Evolutionary conservation across 2,329 filamentous ascomycete genomes (phyloP), one percentile per base, ranked within the genome.

Genomic region (Apiospora koreana): DNA sequence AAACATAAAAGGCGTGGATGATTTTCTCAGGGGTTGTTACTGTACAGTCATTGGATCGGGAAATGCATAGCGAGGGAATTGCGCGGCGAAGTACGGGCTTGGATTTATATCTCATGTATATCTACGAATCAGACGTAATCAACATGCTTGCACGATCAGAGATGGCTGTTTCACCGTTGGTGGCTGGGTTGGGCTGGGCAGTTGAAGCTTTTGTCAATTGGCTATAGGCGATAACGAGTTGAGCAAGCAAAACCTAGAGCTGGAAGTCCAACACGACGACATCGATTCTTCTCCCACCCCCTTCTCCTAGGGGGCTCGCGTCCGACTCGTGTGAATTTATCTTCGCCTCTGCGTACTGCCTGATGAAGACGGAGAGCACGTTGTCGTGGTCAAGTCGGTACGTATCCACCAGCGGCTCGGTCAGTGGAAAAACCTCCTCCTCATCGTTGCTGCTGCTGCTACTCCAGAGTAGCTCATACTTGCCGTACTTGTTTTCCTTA

Each of bases 321-420:
- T 2, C 38, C 9, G 10, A 46, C 78, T 12, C 28, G 16, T 2
- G 16, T 21, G 1, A 10, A 7, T 16, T 12, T 8, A 10, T 35
- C 7, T n/a, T n/a, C 28, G 14, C 42, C 16, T 18, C 25, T 0
- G 50, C 54, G 54, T 38, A 38, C 54, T 31, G 54, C 3, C 54
- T 76, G 31, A 79, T 76, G 66, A 82, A 79, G 43, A 83, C 73
- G 1, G 81, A 83, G 68, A 83, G 68, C 35, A 82, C 73, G 46
- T 79, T 77, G 25, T 82, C 81, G 23, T 78, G 54, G 12, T 77
- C 76, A 21, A 84, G 73, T 50, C 82, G 76, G n/a, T 77, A 74
- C 6, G 76, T 77, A 69, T 84, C 82, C 41, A 82, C 76, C 41
- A 84, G 71, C 9, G 82, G 82, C 70, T 84, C 82, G 0, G 81